phyloP scores from a whole-genome alignment of 192 early-diverging fungal species.

The Chytriomyces sp. region DNA sequence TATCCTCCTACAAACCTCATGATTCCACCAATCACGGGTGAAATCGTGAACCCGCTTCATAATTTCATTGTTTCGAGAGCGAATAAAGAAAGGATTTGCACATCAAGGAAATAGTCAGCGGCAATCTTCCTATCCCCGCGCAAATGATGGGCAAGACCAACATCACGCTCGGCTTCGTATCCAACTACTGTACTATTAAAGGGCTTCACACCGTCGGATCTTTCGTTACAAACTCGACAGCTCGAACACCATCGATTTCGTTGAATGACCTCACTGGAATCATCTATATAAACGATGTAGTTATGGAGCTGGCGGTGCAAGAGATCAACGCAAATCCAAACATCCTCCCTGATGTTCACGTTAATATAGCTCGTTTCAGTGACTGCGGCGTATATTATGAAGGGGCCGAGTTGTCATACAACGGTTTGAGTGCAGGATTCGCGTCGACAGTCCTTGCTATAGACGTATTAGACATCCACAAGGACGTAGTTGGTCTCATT shows the following conservation, averaged over 20 bases:
- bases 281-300: background rate
- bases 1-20: no score
- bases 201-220: background rate
- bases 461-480: background rate
- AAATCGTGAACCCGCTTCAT: no score
- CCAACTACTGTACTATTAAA: background rate
- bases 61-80: no score
- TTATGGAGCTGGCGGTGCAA: background rate
- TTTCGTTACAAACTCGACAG: background rate
- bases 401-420: background rate
- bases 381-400: conserved; percentile 2
- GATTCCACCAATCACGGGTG: no score
- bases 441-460: background rate
- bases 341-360: background rate
- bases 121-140: no score
- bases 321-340: background rate
- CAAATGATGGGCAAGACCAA: background rate
- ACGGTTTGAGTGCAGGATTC: background rate
- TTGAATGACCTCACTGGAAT: background rate
- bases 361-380: background rate
- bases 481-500: background rate
- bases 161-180: background rate
- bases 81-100: no score
- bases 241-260: background rate
- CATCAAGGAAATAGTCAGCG: no score